Base-by-base conservation (phyloP, 176 grass and related monocot genomes). In the Melocanna baccifera region DNA sequence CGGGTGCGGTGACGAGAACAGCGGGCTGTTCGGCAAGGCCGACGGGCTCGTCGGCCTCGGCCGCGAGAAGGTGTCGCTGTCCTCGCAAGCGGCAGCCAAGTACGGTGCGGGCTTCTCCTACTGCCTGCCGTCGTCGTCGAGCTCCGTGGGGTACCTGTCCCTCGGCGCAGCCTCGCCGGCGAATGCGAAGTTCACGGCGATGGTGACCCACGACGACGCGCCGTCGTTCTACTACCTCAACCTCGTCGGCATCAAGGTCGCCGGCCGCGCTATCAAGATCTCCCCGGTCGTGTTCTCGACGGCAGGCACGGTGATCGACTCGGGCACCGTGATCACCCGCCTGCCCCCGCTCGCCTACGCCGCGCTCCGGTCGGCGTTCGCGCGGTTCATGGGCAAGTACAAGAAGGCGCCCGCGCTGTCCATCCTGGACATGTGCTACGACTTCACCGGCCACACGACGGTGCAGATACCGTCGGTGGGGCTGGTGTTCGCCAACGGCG, bases 341-440 rank as follows among this genome's bases (percentile, higher is more conserved):
- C 91, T 98, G 30, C 93, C 96, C 3, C 63, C 63, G 25, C 13
- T 50, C 11, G 96, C 91, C 13, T 95, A 98, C 88, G 2, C 14
- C 3, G 72, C 80, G 72, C 73, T 98, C 18, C 67, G 91, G 55
- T 18, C 63, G 47, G 47, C 45, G 32, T 98, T 98, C 72, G 40
- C 41, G 55, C 3, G 73, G 5, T 37, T 4, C 41, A 98, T 98
- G 93, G 69, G 59, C 43, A 34, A 34, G 79, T 94, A 98, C 76
- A 47, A 36, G 75, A 26, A 22, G 59, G 93, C 91, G n/a, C 89
- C 85, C 9, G 76, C 72, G 16, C 45, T 90, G 53, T 93, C 91
- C 43, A 93, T 95, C 88, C 87, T 95, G 7, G 91, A 95, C 87
- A 95, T 91, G 29, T 98, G 96, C 83, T 98, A 92, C 83, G 79